These are phyloP conservation scores for Sphenostylis stenocarpa DNA, from an alignment of 306 rosid genomes.

Conservation along the genomic window DNA sequence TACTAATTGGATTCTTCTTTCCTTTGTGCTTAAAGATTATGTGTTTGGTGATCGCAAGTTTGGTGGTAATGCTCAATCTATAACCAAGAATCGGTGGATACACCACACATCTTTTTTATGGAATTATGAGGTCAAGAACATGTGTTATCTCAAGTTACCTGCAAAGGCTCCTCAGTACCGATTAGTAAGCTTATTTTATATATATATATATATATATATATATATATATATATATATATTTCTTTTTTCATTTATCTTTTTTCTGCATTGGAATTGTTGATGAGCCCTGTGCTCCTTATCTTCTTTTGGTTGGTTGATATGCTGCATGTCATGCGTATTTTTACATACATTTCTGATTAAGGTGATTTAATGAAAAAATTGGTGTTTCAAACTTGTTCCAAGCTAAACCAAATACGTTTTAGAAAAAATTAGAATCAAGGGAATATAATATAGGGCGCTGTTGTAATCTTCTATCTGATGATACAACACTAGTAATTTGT, in stretches of 20 bases:
- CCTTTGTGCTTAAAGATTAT: slow-evolving; percentile 59
- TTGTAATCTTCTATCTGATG: slow-evolving; percentile 10
- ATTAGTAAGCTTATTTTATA: slow-evolving; percentile 61
- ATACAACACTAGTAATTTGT: not conserved
- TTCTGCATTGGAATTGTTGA: not conserved
- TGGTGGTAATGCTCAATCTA: slow-evolving; percentile 98
- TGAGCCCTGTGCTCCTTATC: not conserved
- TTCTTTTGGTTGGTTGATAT: not conserved
- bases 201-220: too few relatives aligned
- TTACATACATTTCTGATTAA: not conserved
- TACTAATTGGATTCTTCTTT: slow-evolving; percentile 22
- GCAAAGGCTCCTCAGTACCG: slow-evolving; percentile 75
- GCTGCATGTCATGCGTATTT: not conserved
- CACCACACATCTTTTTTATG: slow-evolving; percentile 97
- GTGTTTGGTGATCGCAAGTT: slow-evolving; percentile 80
- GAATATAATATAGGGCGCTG: not conserved
- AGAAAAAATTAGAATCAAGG: not conserved
- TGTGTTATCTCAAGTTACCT: slow-evolving; percentile 86
- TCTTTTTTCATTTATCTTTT: not conserved
- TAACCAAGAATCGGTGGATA: slow-evolving; percentile 83
- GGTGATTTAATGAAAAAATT: not conserved
- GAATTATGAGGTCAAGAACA: slow-evolving; percentile 77
- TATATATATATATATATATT: too few relatives aligned
- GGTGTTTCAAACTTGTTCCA: not conserved
- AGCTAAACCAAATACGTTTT: not conserved